Base-by-base conservation (phyloP, 495 filamentous ascomycete species). In the Penicillium herquei region DNA sequence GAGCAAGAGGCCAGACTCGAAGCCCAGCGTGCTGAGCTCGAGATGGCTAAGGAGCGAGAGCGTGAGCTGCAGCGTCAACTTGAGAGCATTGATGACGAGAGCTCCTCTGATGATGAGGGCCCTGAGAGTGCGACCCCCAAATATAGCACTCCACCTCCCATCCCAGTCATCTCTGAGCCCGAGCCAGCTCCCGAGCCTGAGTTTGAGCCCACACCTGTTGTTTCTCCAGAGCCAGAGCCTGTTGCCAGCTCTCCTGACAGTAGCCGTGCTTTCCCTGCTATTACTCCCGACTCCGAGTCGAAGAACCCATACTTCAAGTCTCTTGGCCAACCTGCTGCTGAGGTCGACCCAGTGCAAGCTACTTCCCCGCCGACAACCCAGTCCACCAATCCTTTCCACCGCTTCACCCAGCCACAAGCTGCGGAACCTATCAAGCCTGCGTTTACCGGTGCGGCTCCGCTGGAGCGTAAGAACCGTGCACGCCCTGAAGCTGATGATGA, bases 371-470 rank as follows among this genome's bases (percentile, higher is more conserved):
- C 59, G 3, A 62, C 77, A 26, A 74, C 82, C 37, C 72, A 73
- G 51, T 91, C 90, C 18, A 95, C 88, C 34, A 98, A 98, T 63
- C 94, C 94, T n/a, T 98, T 98, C 84, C 91, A 94, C 71, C 89
- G 92, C 44, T 78, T 96, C 44, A 81, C 87, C 12, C 87, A 82
- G n/a, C n/a, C n/a, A 56, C 75, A 73, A 31, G 13, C 21, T 21
- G 17, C 17, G 55, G 73, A 76, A 31, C 58, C 61, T 14, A 43
- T 60, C 39, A 75, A 68, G 54, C 65, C 70, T 12, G 53, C 67
- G n/a, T 71, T 74, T 44, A 68, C 68, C 10, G 70, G 60, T 7
- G 57, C 74, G 6, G 70, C 53, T 8, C 76, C 76, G 3, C 51
- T 77, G 50, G 73, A 70, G 40, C 75, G 78, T 45, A 77, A 78